Conservation (phyloP, 116 monocot species). For the Dioscorea cayenensis region DNA sequence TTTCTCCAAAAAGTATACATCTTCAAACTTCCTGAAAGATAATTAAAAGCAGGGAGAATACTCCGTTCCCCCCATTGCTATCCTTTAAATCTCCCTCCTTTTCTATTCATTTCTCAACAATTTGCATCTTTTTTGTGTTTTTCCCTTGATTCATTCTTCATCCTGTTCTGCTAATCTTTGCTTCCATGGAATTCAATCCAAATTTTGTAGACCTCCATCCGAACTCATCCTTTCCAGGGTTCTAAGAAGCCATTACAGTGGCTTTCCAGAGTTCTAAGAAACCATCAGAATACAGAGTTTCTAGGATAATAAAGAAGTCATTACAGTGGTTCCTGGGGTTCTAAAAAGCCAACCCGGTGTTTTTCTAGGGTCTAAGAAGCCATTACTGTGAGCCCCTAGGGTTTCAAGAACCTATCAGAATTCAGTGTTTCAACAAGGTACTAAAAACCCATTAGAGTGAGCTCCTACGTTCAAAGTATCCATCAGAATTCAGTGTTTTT, state of each 20-base stretch:
- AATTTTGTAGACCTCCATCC: neutral
- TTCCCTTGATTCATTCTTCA: neutral
- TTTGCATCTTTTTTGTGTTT: neutral
- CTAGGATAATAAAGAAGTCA: too few species aligned
- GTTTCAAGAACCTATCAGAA: neutral
- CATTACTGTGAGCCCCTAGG: neutral
- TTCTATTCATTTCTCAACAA: neutral
- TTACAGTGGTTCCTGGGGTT: neutral
- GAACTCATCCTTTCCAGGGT: neutral
- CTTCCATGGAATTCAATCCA: neutral
- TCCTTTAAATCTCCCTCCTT: constrained; percentile 1
- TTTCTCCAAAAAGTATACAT: too few species aligned
- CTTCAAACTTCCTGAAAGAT: too few species aligned
- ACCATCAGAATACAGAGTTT: neutral
- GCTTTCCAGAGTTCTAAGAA: neutral
- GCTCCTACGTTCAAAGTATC: too few species aligned
- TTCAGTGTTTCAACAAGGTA: neutral
- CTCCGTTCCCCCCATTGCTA: constrained; percentile 4
- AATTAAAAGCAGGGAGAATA: too few species aligned
- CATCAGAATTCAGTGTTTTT: neutral
- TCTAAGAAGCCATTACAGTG: neutral
- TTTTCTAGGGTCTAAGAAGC: neutral
- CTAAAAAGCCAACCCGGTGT: too few species aligned
- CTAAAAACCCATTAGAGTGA: too few species aligned
- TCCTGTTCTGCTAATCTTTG: neutral